Evolutionary conservation across 2,329 filamentous ascomycete genomes (phyloP), one percentile per base, ranked within the genome.

Genomic region (Aspergillus pseudoviridinutans): DNA sequence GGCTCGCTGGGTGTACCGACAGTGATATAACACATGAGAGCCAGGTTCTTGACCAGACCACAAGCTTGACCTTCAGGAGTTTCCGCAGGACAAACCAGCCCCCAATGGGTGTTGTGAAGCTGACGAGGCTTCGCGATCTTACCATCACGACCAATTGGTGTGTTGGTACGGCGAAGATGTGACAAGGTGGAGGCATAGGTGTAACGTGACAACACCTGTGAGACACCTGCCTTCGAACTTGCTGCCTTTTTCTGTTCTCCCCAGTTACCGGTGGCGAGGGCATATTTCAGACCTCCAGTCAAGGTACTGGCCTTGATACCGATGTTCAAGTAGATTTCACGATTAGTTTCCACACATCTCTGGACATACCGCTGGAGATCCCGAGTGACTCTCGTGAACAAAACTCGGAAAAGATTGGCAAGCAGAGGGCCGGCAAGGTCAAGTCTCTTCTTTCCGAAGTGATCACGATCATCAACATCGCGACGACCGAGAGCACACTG

Each of bases 161-260:
- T 99, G 74, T 99, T 99, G 54, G 95, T 99, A 70, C 94, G 88
- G 68, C 95, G 88, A 77, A 99, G 84, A 87, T 99, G 95, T 20
- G 94, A 99, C 47, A 99, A 78, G 0, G 93, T 97, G 44, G 95
- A 99, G 17, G 94, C 87, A 71, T 97, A 99, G 0, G 95, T 97
- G 74, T 97, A 99, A 73, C 94, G 87, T 79, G 97, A 99, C 69
- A 99, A 79, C 77, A 99, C 95, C 78, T 99, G 94, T 50, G 93
- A 97, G 50, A 99, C 94, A 82, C 94, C 95, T 50, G 94, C 94
- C 63, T 95, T 97, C 1, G 92, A 91, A 66, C 89, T 93, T 67
- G 90, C 90, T 22, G 94, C 92, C 80, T 97, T 99, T 84, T 97
- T 99, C 80, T 99, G 94, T 65, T 99, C 94, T 70, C 94, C 95